Evolutionary conservation across 495 filamentous ascomycete species (phyloP), one percentile per base, ranked within the genome.

Genomic region (Thermochaetoides thermophila): DNA sequence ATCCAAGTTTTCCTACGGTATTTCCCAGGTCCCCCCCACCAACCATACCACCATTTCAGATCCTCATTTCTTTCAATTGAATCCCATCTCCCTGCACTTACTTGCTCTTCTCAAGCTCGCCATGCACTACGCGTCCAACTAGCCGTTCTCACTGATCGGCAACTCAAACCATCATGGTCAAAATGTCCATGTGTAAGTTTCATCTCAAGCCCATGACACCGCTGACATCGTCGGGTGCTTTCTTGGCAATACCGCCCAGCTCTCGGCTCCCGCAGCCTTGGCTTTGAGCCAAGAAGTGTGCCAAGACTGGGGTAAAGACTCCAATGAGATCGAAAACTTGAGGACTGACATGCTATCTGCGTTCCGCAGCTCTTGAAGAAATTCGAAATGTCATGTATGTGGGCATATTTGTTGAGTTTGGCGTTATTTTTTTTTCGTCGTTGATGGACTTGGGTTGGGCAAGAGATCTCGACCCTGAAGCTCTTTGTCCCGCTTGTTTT

Each of bases 331-430:
- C 21, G 21, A 31, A 30, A 38, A 30, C 35, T 27, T 17, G 25
- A 20, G 27, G 17, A 40, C 43, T 57, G 51, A 55, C 49, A n/a
- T n/a, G n/a, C n/a, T n/a, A n/a, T n/a, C n/a, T n/a, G n/a, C n/a
- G 42, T 49, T 37, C 49, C 38, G 38, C 49, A 57, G 53, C 38
- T 34, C 49, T 55, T 32, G 37, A 57, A 42, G 53, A 55, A 43
- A 52, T 57, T 37, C 53, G 49, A 35, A 57, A 55, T 55, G 53
- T 53, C 42, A 42, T 57, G 53, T 57, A 45, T 13, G 53, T 53
- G 12, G 35, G n/a, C 17, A 17, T 27, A 13, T 33, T 18, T 28
- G 13, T 31, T 22, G 15, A 18, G 22, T n/a, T n/a, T n/a, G n/a
- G n/a, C 14, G 35, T 12, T 16, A 17, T 27, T 15, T 33, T 18